Base-by-base conservation (phyloP, 768 basidiomycete genomes). In the Amanita phalloides region DNA sequence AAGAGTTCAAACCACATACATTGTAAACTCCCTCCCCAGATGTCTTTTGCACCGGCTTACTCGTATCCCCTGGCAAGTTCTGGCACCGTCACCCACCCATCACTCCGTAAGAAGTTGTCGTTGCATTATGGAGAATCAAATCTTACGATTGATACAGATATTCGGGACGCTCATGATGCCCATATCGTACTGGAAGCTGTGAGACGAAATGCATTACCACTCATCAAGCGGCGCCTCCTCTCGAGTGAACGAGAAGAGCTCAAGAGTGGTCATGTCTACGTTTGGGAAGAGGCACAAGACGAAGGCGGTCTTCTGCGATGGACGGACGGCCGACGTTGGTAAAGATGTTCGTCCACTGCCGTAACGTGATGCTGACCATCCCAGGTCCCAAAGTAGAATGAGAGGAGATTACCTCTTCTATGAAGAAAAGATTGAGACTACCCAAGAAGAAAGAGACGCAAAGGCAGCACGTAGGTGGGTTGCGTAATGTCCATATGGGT, bases 261-360 rank as follows among this genome's bases (percentile, higher is more conserved):
- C 4, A 62, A 62, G 36, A 84, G 85, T 47, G 87, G 87, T 2
- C 84, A 88, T 54, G 77, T 90, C 38, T 90, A 87, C 58, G 87
- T 90, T 36, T 90, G 87, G 87, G 86, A 90, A 58, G 87, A 90
- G 63, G 84, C 85, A 3, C 86, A 84, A 56, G 86, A 86, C 45
- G 83, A 82, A 45, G 81, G 79, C 6, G 71, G 71, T 14, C 67
- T 86, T 35, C 69, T 88, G 53, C 75, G 87, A 23, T 89, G 87
- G 87, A 90, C 87, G 14, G 87, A 90, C 61, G 87, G 87, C 11
- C 72, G 85, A 56, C 71, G 87, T 68, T 90, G 87, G 87, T 81
- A 63, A 44, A 69, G 14, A 33, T 14, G 21, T 25, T 14, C 17
- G 33, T 13, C 37, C 44, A 37, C 45, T 30, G 41, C 38, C n/a